Conservation (phyloP, 257 asterid species). For the Echites panduratus region DNA sequence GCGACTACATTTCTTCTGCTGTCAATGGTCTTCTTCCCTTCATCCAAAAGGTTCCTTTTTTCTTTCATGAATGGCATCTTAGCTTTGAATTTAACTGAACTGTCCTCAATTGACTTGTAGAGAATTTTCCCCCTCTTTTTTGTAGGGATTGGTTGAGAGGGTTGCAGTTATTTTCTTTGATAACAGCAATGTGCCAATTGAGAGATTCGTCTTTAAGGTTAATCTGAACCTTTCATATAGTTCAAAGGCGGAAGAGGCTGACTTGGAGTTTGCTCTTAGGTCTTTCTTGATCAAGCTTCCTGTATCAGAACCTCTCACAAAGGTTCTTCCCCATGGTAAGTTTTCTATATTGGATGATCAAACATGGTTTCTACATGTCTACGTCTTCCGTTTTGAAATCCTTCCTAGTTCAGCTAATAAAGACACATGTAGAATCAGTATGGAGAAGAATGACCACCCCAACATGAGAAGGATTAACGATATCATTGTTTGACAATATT, state of each 20-base stretch:
- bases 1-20: conserved; percentile 60
- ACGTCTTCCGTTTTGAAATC: background rate
- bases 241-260: conserved; percentile 57
- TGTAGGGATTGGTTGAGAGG: conserved; percentile 82
- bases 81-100: background rate
- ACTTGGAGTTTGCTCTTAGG: conserved; percentile 72
- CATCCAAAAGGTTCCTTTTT: conserved; percentile 51
- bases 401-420: background rate
- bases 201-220: conserved; percentile 79
- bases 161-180: conserved; percentile 68
- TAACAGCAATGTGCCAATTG: conserved; percentile 50
- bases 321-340: conserved; percentile 61
- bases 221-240: conserved; percentile 56
- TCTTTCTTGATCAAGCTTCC: conserved; percentile 83
- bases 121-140: no score
- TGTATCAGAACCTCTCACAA: conserved; percentile 57
- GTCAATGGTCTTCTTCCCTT: conserved; percentile 70
- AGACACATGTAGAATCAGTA: background rate
- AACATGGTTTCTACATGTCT: background rate
- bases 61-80: background rate
- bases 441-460: background rate
- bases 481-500: background rate
- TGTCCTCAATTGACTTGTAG: conserved; percentile 5
- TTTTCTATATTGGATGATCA: background rate
- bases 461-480: background rate